These are phyloP conservation scores for Boletellus sp. DNA, from an alignment of 768 basidiomycete species.

Conservation along the genomic window DNA sequence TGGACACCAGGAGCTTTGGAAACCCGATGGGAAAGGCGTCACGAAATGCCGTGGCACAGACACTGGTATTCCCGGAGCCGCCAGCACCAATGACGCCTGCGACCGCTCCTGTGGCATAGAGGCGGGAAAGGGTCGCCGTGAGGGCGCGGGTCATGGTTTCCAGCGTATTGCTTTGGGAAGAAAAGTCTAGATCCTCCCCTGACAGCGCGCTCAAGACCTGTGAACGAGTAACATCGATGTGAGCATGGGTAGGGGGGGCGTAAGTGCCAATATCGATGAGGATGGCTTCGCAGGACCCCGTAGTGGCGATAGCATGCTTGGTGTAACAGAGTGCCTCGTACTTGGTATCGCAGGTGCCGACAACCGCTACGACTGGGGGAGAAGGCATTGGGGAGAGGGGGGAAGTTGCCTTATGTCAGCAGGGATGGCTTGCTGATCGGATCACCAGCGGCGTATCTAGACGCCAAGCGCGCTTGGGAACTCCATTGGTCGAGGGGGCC, in stretches of 20 bases:
- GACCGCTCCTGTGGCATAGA: conserved; percentile 10
- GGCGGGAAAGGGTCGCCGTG: conserved; percentile 13
- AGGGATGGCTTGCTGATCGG: neutral
- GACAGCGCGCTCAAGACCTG: conserved; percentile 15
- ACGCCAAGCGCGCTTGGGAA: conserved; percentile 17
- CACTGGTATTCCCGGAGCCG: conserved; percentile 26
- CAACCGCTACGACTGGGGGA: conserved; percentile 19
- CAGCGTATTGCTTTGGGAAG: conserved; percentile 10
- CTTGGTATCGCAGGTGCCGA: conserved; percentile 31
- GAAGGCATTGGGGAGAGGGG: neutral
- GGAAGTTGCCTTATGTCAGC: conserved; percentile 20
- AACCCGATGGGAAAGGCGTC: conserved; percentile 27
- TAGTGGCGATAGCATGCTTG: conserved; percentile 13
- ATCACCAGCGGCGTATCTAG: conserved; percentile 9
- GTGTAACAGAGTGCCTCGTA: conserved; percentile 21
- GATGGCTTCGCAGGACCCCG: conserved; percentile 23
- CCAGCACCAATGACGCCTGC: conserved; percentile 22
- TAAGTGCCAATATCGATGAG: conserved; percentile 24
- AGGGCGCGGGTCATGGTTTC: conserved; percentile 20
- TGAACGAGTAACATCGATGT: conserved; percentile 22
- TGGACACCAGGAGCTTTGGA: conserved; percentile 29
- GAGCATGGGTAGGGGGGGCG: conserved; percentile 9
- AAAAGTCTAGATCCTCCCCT: neutral
- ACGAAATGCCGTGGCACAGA: conserved; percentile 22
- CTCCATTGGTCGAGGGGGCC: conserved; percentile 20